These are phyloP conservation scores for Venturia nashicola DNA, from an alignment of 2,329 filamentous ascomycete species.

Conservation along the genomic window DNA sequence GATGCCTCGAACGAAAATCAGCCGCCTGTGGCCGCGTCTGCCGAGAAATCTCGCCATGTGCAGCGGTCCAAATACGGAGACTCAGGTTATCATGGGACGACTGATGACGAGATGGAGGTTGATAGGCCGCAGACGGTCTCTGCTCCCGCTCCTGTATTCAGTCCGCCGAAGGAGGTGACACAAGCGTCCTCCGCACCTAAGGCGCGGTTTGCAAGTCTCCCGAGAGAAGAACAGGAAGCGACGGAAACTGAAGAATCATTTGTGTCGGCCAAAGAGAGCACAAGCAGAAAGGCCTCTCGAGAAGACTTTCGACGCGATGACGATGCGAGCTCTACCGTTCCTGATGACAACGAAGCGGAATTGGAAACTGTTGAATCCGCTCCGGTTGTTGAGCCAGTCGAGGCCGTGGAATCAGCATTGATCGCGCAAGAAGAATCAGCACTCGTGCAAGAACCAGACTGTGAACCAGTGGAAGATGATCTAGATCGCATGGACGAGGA, in stretches of 20 bases:
- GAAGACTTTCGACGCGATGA: conserved; percentile 5
- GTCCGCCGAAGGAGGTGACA: not conserved
- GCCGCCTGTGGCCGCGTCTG: conserved; percentile 21
- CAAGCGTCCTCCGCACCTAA: not conserved
- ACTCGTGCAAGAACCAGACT: conserved; percentile 12
- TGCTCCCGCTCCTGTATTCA: not conserved
- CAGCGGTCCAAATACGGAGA: conserved; percentile 36
- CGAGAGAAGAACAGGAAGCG: conserved; percentile 15
- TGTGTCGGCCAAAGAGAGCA: conserved; percentile 34
- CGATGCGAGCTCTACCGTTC: conserved; percentile 10
- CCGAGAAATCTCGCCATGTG: conserved; percentile 21
- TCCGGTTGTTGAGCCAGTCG: conserved; percentile 16
- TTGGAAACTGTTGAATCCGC: conserved; percentile 12
- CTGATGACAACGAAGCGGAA: conserved; percentile 14
- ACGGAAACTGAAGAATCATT: conserved; percentile 30
- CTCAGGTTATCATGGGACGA: conserved; percentile 61
- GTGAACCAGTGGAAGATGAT: conserved; percentile 18
- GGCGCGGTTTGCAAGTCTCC: not conserved
- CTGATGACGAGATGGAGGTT: conserved; percentile 39
- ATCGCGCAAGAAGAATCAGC: conserved; percentile 13
- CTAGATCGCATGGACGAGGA: conserved; percentile 30
- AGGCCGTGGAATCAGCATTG: conserved; percentile 17
- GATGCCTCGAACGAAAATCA: conserved; percentile 28
- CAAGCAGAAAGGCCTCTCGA: conserved; percentile 17
- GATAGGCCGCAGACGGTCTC: conserved; percentile 12